Evolutionary conservation across 2,329 filamentous ascomycete genomes (phyloP).

Genomic region (Chlorencoelia australis): DNA sequence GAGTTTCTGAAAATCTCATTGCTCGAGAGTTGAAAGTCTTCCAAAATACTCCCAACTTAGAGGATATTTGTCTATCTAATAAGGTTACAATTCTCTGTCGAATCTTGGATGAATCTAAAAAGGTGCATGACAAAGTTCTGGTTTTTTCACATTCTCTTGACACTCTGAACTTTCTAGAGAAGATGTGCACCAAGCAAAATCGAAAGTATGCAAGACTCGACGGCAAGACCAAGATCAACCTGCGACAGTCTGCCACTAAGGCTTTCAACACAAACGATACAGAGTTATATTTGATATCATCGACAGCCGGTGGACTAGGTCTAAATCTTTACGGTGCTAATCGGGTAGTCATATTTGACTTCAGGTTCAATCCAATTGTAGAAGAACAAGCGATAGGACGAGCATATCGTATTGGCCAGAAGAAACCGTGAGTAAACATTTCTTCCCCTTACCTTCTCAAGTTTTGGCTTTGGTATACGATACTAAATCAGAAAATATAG

Average conservation of each 20-base stretch:
- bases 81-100: slow-evolving; percentile 57
- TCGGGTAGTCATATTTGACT: slow-evolving; percentile 79
- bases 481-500: no score
- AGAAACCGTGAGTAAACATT: no score
- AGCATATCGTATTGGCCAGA: slow-evolving; percentile 76
- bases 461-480: no score
- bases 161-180: slow-evolving; percentile 59
- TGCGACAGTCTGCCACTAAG: slow-evolving; percentile 55
- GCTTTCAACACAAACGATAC: slow-evolving; percentile 51
- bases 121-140: slow-evolving; percentile 61
- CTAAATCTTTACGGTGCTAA: slow-evolving; percentile 79
- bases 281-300: slow-evolving; percentile 72
- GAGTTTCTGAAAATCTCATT: slow-evolving; percentile 22
- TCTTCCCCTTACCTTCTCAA: no score
- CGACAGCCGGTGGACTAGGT: slow-evolving; percentile 69
- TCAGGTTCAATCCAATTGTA: slow-evolving; percentile 66
- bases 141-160: slow-evolving; percentile 68
- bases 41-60: slow-evolving; percentile 20
- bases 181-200: slow-evolving; percentile 39
- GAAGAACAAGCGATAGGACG: slow-evolving; percentile 84
- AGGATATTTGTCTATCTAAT: slow-evolving; percentile 47
- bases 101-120: slow-evolving; percentile 58
- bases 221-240: slow-evolving; percentile 45
- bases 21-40: slow-evolving; percentile 3
- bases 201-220: slow-evolving; percentile 53